Percentiles rank a stretch among this genome's conserved stretches.
phyloP scores from a whole-genome alignment of 345 rosid species.

The Dipteronia sinensis region DNA sequence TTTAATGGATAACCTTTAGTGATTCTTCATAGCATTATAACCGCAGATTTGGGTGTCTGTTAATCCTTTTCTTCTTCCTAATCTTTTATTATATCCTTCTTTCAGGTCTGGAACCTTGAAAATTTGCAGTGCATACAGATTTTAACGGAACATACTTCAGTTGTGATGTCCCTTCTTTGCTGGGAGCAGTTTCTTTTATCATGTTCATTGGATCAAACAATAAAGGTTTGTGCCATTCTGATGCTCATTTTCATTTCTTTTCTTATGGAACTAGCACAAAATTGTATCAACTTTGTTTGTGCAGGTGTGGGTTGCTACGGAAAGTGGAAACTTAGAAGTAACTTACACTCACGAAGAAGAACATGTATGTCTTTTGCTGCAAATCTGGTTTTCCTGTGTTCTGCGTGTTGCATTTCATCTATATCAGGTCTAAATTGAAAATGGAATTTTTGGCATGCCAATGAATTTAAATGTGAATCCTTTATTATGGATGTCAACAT shows the following conservation, averaged over 20 bases:
- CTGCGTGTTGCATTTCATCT: conserved; percentile 10
- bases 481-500: background rate
- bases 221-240: conserved; percentile 57
- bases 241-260: conserved; percentile 1
- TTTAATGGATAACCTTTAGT: conserved; percentile 4
- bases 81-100: conserved; percentile 15
- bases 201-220: conserved; percentile 87
- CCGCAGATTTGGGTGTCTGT: background rate
- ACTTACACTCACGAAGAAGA: conserved; percentile 91
- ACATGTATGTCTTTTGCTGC: conserved; percentile 51
- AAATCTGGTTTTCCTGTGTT: conserved; percentile 4
- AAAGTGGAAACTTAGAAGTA: conserved; percentile 91
- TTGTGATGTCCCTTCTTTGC: conserved; percentile 96
- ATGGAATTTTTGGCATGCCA: background rate
- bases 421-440: background rate
- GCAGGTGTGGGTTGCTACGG: conserved; percentile 92
- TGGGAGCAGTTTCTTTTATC: conserved; percentile 99
- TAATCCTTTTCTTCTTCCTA: background rate
- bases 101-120: conserved; percentile 90
- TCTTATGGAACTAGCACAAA: conserved; percentile 1
- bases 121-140: conserved; percentile 90
- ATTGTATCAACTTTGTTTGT: conserved; percentile 12
- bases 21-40: background rate
- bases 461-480: conserved; percentile 2
- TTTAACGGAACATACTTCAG: conserved; percentile 69